Base-by-base conservation (phyloP, 768 basidiomycete genomes). In the Psilocybe cyanescens region DNA sequence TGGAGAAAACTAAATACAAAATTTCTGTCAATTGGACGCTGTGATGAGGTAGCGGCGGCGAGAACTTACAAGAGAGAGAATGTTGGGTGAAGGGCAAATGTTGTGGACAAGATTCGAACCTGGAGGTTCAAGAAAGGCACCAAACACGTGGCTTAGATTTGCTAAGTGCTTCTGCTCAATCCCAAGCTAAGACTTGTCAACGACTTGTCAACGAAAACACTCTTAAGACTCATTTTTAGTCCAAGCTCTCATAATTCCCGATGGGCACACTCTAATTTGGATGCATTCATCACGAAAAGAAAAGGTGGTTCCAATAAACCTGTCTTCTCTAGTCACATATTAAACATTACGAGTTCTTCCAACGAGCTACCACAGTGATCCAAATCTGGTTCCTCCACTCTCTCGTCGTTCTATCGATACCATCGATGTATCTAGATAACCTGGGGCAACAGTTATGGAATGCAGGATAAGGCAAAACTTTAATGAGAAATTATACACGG, bases 61-160 rank as follows among this genome's bases (percentile, higher is more conserved):
- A 49, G 54, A n/a, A 57, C 60, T 58, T 54, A 65, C 60, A 33
- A 59, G 59, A 53, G 53, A 41, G 55, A 46, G 55, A 50, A 62
- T 44, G 48, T 65, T 67, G 63, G 61, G 65, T 61, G 66, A 62
- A 65, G 64, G 57, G 60, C 48, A 29, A 46, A 16, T 49, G 55
- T 45, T 55, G 39, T 19, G 56, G 29, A 28, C 52, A 59, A 48
- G 58, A 46, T 44, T 37, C 51, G 59, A 54, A 41, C 55, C 47
- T 39, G 31, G 54, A 19, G 28, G 51, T 44, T 58, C 53, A 29
- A 62, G 56, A 55, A 63, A 65, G 66, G 56, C 61, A 53, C 33
- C 65, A 63, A 63, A 70, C 74, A 76, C 75, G 75, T 76, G 75
- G 69, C 65, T 58, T 57, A 60, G 60, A 70, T 73, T 74, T 74